Conservation (phyloP, 805 yeast species). For the Tetrapisispora pingtungensis region DNA sequence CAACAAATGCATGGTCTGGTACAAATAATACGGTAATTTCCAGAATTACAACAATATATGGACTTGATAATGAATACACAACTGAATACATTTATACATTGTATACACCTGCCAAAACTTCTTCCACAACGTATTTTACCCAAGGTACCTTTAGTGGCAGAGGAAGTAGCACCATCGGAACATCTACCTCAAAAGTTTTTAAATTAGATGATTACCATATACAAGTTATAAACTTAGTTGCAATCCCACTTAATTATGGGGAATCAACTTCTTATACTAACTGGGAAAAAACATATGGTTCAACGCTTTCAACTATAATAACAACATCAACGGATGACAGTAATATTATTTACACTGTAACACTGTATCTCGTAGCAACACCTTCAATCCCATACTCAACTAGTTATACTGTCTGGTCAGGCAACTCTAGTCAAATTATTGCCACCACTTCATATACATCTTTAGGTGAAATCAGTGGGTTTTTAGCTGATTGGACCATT, state of each 20-base stretch:
- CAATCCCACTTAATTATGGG: neutral
- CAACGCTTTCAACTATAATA: neutral
- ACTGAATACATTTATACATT: neutral
- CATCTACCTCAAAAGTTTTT: neutral
- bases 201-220: neutral
- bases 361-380: neutral
- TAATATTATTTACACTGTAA: neutral
- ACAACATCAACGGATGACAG: neutral
- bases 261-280: neutral
- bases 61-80: neutral
- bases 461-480: neutral
- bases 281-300: neutral
- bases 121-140: neutral
- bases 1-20: neutral
- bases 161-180: neutral
- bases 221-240: neutral
- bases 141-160: neutral
- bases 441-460: conserved; percentile 6
- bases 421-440: neutral
- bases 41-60: neutral
- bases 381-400: neutral
- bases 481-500: neutral
- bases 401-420: neutral
- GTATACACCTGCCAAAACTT: neutral
- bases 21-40: neutral